Evolutionary conservation across 768 basidiomycete genomes (phyloP).

Genomic region (Porpolomopsis calyptriformis): DNA sequence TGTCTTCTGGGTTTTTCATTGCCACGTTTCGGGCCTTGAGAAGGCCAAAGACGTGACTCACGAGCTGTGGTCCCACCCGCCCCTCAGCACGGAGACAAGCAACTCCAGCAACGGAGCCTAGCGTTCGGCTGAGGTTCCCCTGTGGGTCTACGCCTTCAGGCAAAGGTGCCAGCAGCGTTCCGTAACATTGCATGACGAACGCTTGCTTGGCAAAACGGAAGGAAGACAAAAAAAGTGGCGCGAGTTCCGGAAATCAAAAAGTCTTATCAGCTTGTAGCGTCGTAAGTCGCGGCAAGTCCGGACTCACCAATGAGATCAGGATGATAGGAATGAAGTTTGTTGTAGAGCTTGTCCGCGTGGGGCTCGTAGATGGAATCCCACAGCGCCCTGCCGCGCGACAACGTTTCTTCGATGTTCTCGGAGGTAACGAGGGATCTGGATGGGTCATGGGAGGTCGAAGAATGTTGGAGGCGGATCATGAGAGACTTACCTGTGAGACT

Average conservation of each 20-base stretch:
- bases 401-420: slow-evolving; percentile 58
- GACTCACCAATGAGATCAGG: slow-evolving; percentile 88
- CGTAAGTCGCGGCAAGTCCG: slow-evolving; percentile 9
- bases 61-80: slow-evolving; percentile 77
- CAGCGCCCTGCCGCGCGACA: slow-evolving; percentile 56
- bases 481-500: slow-evolving; percentile 49
- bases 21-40: slow-evolving; percentile 64
- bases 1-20: slow-evolving; percentile 56
- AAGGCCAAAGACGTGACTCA: slow-evolving; percentile 82
- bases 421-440: slow-evolving; percentile 47
- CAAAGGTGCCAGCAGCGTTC: slow-evolving; percentile 64
- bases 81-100: slow-evolving; percentile 79
- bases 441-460: slow-evolving; percentile 10
- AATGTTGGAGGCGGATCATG: background rate
- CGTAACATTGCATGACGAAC: slow-evolving; percentile 83
- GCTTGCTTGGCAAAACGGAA: slow-evolving; percentile 35
- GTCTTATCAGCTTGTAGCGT: slow-evolving; percentile 7
- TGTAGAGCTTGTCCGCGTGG: slow-evolving; percentile 79
- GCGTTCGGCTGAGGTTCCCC: slow-evolving; percentile 74
- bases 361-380: slow-evolving; percentile 87
- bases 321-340: slow-evolving; percentile 80
- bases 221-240: background rate
- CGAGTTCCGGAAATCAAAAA: background rate
- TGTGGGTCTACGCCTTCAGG: slow-evolving; percentile 53
- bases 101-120: slow-evolving; percentile 78